Evolutionary conservation across 2,329 filamentous ascomycete genomes (phyloP), one percentile per base, ranked within the genome.

Genomic region (Leptosphaerulina australis): DNA sequence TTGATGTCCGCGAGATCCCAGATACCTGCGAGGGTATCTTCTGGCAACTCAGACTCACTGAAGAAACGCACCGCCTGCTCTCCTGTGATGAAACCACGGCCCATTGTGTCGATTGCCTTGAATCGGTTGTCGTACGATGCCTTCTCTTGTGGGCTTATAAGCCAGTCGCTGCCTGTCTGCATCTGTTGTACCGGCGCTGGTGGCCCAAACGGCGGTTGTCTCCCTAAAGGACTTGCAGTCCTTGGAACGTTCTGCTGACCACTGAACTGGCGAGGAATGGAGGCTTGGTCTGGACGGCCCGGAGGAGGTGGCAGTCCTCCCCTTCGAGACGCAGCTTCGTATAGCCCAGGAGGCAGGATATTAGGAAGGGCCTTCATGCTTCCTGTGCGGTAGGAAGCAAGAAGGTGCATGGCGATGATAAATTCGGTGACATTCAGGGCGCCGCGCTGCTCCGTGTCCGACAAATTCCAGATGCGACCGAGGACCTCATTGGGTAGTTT

Each of bases 1-100:
- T 90, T 91, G 73, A 97, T 91, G 74, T 99, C 94, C 11, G 94
- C 88, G 22, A 99, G 83, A 71, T 99, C 94, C 94, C 94, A 99
- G 57, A 99, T 96, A 64, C 95, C 90, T 22, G 94, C 94, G 44
- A 99, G 79, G 8, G 84, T 85, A 64, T 97, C 93, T 69, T 97
- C 93, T 0, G 90, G 84, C 11, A 99, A 81, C 49, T 90, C 88
- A 0, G 93, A 96, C 72, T 96, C 91, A 69, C 89, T 93, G 72
- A 99, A 90, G 76, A 97, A 99, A 7, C 85, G 83, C 7, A 97
- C 94, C 2, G 93, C 94, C 73, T 97, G 91, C 64, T 97, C 93
- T 58, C 94, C 94, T 24, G 88, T 95, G 59, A 99, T 93, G 63
- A 84, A 89, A 0, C 94, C 94, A 63, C 85, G 85, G 54, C 87